Evolutionary conservation across 768 basidiomycete genomes (phyloP), one percentile per base, ranked within the genome.

Genomic region (Amanita muscaria): DNA sequence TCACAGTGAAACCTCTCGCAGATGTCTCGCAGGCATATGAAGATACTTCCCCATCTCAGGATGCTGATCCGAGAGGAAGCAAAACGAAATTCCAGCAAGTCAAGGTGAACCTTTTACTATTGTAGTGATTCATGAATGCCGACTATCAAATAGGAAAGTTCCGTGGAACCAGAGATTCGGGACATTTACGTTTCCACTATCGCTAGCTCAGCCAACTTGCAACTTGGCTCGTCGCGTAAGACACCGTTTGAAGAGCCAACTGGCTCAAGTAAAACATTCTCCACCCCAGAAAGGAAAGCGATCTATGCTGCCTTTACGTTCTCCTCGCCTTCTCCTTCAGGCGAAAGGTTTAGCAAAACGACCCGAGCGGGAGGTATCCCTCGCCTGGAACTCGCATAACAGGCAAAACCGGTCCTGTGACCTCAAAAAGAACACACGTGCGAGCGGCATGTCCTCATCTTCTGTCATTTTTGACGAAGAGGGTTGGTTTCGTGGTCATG

Each of bases 261-360:
- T 3, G 65, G 63, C 36, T 45, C 59, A 42, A 64, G 59, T 43
- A 59, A 41, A 47, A 42, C 65, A n/a, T 79, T 86, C 51, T 77
- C 80, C 14, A 86, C 85, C 3, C 84, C 86, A 3, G 81, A 88
- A 55, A 77, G 83, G 54, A 78, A 79, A 56, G 72, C 69, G 48
- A 79, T 80, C 48, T 85, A 83, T 58, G 70, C 82, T 16, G 72
- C 83, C 3, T 88, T 88, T 58, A 88, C 85, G 3, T 88, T 88
- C 64, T 73, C 79, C 12, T 80, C 83, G 1, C 86, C 86, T 5
- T 81, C 81, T 1, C 77, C 76, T 8, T 67, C 76, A 1, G 70
- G 73, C 42, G 64, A 74, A 46, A 77, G 78, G 44, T 73, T 72
- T 62, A 71, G 62, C 54, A 65, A 70, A 56, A 59, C 62, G 16